Base-by-base conservation (phyloP, 441 rosid species). In the Syzygium syzygioides region DNA sequence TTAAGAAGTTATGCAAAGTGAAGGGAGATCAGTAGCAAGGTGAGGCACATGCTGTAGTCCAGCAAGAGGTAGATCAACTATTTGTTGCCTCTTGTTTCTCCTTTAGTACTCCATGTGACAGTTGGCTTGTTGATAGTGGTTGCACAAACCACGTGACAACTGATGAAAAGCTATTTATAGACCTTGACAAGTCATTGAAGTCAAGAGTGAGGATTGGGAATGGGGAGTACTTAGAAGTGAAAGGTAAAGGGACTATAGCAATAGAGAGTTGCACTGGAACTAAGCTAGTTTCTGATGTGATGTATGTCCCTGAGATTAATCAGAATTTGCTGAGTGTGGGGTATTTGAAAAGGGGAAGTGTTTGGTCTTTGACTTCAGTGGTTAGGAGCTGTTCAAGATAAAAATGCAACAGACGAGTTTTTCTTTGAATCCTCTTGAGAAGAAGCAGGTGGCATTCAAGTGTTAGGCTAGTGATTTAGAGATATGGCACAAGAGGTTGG, bases 161-260 rank as follows among this genome's bases (percentile, higher is more conserved):
- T 50, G 83, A 86, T 86, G 52, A 56, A 14, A 45, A 86, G 25
- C 60, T 86, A 3, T 86, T 88, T 48, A 34, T 14, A 19, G 34
- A 88, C 6, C 18, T 88, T 2, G 66, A 79, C 19, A 34, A 19
- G 13, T n/a, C 32, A 6, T 19, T 4, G 1, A 23, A 4, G 11
- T 55, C 86, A 14, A 66, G 17, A 20, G 89, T 89, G 12, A 76
- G 30, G 85, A 86, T 87, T 80, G 89, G 90, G 4, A 79, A 90
- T 87, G 86, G 84, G 5, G 20, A 85, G 26, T 80, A 25, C 23
- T 50, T 89, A 23, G 28, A 5, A 4, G 89, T 84, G 4, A 86
- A 87, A 68, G 88, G 88, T 14, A 87, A 64, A 62, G 53, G 88
- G 28, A 85, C 60, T 2, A 25, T 87, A 4, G 87, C 79, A 6